These are phyloP conservation scores for Selaginella tamariscina DNA, from an alignment of 75 land plant genomes.

Conservation along the genomic window DNA sequence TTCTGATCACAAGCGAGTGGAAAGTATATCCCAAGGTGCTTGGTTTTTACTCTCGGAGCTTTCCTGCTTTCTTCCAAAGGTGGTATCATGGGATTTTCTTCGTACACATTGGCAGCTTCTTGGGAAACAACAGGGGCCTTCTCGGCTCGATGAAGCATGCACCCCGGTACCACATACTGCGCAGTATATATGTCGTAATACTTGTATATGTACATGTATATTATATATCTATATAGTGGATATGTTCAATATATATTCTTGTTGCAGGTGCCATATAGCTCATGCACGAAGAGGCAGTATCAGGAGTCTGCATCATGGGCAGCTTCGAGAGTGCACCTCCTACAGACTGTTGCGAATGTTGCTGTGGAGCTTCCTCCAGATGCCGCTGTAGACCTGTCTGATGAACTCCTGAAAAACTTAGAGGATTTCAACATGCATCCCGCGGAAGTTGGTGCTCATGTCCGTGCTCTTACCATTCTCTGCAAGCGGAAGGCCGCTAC, in stretches of 20 bases:
- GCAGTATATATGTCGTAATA: no score
- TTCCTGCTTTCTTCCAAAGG: slow-evolving; percentile 56
- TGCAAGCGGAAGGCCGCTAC: slow-evolving; percentile 59
- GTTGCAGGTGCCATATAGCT: background rate
- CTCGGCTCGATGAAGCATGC: no score
- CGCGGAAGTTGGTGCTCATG: slow-evolving; percentile 89
- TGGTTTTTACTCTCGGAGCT: slow-evolving; percentile 83
- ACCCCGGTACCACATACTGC: no score
- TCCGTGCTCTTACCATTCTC: slow-evolving; percentile 55
- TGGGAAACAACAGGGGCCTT: slow-evolving; percentile 30
- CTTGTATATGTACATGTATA: no score
- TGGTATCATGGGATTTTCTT: slow-evolving; percentile 65
- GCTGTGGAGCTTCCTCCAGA: slow-evolving; percentile 70
- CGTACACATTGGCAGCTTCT: slow-evolving; percentile 74
- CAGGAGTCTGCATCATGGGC: slow-evolving; percentile 49
- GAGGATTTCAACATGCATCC: slow-evolving; percentile 79
- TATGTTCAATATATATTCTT: no score
- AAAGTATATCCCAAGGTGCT: slow-evolving; percentile 71
- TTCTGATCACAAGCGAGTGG: slow-evolving; percentile 28
- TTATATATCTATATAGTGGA: no score
- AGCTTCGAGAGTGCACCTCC: slow-evolving; percentile 50
- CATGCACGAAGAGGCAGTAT: slow-evolving; percentile 3
- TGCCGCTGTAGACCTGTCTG: slow-evolving; percentile 75
- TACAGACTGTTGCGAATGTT: slow-evolving; percentile 74
- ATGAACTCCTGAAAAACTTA: slow-evolving; percentile 45